These are phyloP conservation scores for Xylaria palmicola DNA, from an alignment of 495 filamentous ascomycete genomes.

Conservation along the genomic window DNA sequence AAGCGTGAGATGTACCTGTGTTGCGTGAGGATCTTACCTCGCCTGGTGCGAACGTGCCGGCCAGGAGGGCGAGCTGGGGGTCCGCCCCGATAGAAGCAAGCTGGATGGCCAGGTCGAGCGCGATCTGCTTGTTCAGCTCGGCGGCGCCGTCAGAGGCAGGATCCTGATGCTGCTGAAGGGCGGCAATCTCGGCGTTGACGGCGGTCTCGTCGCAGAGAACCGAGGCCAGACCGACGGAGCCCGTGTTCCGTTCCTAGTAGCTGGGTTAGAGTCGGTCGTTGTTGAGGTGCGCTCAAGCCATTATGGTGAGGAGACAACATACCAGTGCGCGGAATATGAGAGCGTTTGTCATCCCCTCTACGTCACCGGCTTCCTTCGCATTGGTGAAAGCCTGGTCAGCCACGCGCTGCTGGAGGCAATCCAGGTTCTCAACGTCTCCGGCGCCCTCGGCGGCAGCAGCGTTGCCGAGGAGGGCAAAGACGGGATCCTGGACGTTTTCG, in stretches of 20 bases:
- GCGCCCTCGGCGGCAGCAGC: constrained; percentile 57
- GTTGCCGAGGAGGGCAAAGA: constrained; percentile 65
- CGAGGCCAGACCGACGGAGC: constrained; percentile 52
- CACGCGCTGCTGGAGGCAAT: constrained; percentile 65
- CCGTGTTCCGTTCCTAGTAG: constrained; percentile 58
- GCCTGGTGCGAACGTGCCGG: constrained; percentile 61
- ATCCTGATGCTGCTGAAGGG: constrained; percentile 65
- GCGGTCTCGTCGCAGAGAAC: constrained; percentile 58
- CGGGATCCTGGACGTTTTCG: constrained; percentile 54
- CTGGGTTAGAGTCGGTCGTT: background rate
- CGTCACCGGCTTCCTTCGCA: constrained; percentile 59
- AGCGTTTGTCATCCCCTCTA: constrained; percentile 56
- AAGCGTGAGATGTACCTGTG: too few species aligned
- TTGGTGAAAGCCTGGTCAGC: constrained; percentile 73
- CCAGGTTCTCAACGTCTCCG: constrained; percentile 55
- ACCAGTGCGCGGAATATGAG: constrained; percentile 58
- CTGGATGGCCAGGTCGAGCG: constrained; percentile 53
- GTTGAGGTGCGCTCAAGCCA: too few species aligned
- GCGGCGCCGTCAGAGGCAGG: constrained; percentile 53
- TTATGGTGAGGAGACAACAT: background rate
- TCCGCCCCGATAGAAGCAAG: constrained; percentile 58
- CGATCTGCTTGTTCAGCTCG: constrained; percentile 54
- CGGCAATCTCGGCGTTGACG: constrained; percentile 67
- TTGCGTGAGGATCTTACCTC: too few species aligned
- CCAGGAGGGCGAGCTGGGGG: constrained; percentile 53